Percentiles rank a stretch among this genome's conserved stretches.
phyloP scores from a whole-genome alignment of 305 asterid genomes.

The Fraxinus sp. region DNA sequence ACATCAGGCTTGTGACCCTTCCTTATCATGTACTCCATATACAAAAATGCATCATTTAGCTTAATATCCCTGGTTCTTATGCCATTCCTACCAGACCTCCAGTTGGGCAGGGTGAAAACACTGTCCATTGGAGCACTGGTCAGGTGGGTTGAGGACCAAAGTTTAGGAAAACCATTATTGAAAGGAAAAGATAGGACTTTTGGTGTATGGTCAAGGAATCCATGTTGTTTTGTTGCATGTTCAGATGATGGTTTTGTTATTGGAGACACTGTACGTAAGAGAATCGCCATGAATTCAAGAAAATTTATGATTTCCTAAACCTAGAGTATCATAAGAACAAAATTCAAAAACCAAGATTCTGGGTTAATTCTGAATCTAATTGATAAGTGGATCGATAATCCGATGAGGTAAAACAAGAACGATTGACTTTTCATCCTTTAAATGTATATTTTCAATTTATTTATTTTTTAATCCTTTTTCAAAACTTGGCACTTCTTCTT shows the following conservation, averaged over 20 bases:
- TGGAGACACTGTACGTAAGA: conserved; percentile 50
- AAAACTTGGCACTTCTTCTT: background rate
- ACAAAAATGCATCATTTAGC: conserved; percentile 64
- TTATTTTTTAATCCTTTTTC: background rate
- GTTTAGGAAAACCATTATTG: conserved; percentile 39
- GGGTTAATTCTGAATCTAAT: background rate
- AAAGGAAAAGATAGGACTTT: conserved; percentile 43
- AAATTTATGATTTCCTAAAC: background rate
- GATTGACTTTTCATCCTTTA: background rate
- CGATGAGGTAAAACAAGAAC: background rate
- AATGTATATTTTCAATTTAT: background rate
- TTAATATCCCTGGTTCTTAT: conserved; percentile 53
- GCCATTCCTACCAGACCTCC: conserved; percentile 67
- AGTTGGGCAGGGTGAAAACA: conserved; percentile 62
- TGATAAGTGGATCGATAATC: background rate
- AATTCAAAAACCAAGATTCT: background rate
- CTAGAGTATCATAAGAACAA: background rate
- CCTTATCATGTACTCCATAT: conserved; percentile 70
- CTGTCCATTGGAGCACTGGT: conserved; percentile 39
- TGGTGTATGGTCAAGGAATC: conserved; percentile 39
- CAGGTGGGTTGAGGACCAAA: conserved; percentile 42
- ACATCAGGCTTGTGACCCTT: conserved; percentile 71
- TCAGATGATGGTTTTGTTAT: conserved; percentile 39
- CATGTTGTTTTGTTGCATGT: conserved; percentile 30
- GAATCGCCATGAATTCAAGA: conserved; percentile 39